Evolutionary conservation across 306 rosid species (phyloP).

Genomic region (Abrus pulchellus): DNA sequence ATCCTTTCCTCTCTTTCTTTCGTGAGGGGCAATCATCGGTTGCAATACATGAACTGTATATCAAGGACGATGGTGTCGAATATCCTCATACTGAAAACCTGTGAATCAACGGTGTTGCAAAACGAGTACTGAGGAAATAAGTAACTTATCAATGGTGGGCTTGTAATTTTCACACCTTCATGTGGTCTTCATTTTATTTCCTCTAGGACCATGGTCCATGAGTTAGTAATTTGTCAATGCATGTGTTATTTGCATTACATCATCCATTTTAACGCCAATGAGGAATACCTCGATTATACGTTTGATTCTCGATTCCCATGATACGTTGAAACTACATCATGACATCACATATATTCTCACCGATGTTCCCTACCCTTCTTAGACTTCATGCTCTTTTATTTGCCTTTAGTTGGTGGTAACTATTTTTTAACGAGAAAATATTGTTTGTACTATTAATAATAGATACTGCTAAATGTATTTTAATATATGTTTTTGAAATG

Average conservation of each 20-base stretch:
- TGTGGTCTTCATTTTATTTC: neutral
- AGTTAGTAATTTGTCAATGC: neutral
- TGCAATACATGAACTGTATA: neutral
- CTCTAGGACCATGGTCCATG: neutral
- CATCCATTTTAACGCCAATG: conserved; percentile 33
- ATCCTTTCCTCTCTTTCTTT: conserved; percentile 15
- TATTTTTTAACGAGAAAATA: no score
- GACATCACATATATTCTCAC: conserved; percentile 18
- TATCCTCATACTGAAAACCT: neutral
- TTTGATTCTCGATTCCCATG: conserved; percentile 20
- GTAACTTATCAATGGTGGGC: neutral
- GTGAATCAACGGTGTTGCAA: neutral
- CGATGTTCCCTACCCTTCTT: neutral
- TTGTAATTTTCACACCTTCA: neutral
- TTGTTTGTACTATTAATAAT: no score
- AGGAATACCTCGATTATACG: neutral
- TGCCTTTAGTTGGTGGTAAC: no score
- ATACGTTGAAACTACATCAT: neutral
- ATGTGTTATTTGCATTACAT: conserved; percentile 32
- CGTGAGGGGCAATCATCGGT: neutral
- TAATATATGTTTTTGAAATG: no score
- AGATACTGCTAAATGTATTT: no score
- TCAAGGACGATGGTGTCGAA: neutral
- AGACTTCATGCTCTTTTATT: no score
- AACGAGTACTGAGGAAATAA: neutral